Conservation (phyloP, 768 basidiomycete genomes). For the Lentinula lateritia region DNA sequence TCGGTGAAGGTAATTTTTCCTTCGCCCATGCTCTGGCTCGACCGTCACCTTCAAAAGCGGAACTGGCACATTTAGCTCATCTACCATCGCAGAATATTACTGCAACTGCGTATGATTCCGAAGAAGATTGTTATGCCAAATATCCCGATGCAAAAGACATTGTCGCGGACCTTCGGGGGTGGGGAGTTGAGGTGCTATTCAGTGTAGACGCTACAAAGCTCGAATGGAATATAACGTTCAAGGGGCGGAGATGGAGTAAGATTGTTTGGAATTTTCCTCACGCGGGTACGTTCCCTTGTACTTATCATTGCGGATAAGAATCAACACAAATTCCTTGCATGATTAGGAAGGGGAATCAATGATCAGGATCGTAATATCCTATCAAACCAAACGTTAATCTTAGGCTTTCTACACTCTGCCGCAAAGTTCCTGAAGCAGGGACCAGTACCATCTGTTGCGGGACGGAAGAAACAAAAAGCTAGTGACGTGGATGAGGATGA, state of each 20-base stretch:
- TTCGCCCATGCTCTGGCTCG: constrained; percentile 72
- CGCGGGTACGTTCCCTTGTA: constrained; percentile 44
- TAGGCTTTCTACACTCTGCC: constrained; percentile 77
- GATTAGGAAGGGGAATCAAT: constrained; percentile 76
- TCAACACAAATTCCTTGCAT: background rate
- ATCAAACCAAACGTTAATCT: constrained; percentile 78
- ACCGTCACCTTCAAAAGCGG: constrained; percentile 40
- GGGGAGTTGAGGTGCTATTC: constrained; percentile 72
- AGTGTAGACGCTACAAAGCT: constrained; percentile 80
- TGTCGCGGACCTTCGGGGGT: constrained; percentile 45
- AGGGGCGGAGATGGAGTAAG: constrained; percentile 63
- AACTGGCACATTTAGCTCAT: constrained; percentile 16
- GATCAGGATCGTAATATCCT: constrained; percentile 93
- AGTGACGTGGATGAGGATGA: constrained; percentile 38
- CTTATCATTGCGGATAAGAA: background rate
- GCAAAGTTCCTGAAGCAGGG: constrained; percentile 56
- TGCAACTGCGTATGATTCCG: constrained; percentile 82
- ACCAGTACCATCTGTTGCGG: constrained; percentile 37
- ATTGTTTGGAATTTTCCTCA: constrained; percentile 97
- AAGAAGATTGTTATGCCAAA: constrained; percentile 71
- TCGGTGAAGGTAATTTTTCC: constrained; percentile 96
- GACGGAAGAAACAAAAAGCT: constrained; percentile 37
- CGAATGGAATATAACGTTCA: constrained; percentile 51
- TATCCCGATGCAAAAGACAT: constrained; percentile 70
- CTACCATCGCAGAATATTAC: constrained; percentile 65